phyloP scores from a whole-genome alignment of 1,284 basidiomycete species.

The Cryptococcus sp. region DNA sequence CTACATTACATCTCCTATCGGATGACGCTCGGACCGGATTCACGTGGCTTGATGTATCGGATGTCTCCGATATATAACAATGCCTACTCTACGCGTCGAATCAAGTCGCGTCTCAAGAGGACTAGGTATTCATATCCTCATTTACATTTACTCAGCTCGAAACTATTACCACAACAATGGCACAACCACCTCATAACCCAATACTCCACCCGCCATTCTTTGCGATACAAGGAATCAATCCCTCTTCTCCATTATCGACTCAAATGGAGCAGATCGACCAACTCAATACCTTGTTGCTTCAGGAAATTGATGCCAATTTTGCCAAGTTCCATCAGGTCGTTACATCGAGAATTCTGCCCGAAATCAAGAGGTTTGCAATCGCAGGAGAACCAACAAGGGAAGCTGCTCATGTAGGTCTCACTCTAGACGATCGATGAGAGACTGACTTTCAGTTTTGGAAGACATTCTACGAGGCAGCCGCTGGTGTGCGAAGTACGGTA shows the following conservation, averaged over 20 bases:
- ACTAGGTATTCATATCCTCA: too few species aligned
- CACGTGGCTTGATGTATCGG: too few species aligned
- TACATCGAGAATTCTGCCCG: slow-evolving; percentile 73
- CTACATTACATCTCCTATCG: too few species aligned
- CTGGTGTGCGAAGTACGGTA: slow-evolving; percentile 73
- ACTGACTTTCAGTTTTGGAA: slow-evolving; percentile 71
- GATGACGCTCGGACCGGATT: too few species aligned
- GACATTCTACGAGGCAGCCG: slow-evolving; percentile 89
- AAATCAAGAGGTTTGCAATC: slow-evolving; percentile 81
- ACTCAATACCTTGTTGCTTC: slow-evolving; percentile 70
- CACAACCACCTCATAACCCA: slow-evolving; percentile 16
- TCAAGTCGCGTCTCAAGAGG: too few species aligned
- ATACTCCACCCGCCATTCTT: slow-evolving; percentile 42
- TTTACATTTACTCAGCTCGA: too few species aligned
- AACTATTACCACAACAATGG: too few species aligned
- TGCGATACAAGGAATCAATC: slow-evolving; percentile 68
- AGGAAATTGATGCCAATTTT: slow-evolving; percentile 93
- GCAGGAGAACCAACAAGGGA: slow-evolving; percentile 82
- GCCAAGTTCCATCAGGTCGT: slow-evolving; percentile 83
- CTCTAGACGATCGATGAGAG: not conserved
- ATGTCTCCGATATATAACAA: too few species aligned
- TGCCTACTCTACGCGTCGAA: not conserved
- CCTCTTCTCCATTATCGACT: slow-evolving; percentile 64
- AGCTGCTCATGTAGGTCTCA: slow-evolving; percentile 67
- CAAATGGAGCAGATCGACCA: slow-evolving; percentile 89